These are phyloP conservation scores for Talaromyces marneffei DNA, from an alignment of 2,329 filamentous ascomycete species.

Conservation along the genomic window DNA sequence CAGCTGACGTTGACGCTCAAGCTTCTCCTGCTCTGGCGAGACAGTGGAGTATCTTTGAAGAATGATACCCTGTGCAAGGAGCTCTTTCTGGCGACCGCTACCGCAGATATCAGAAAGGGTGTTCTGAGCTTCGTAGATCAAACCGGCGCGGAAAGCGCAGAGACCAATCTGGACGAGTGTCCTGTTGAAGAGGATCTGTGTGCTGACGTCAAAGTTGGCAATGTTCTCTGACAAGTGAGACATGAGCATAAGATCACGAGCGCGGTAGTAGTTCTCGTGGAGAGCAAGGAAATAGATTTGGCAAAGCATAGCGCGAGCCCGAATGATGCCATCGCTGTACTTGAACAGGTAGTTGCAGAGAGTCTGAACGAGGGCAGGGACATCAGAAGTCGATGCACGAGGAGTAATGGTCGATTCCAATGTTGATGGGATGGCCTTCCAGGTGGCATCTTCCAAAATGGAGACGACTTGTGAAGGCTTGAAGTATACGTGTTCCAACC, in stretches of 20 bases:
- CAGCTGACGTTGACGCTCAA: slow-evolving; percentile 94
- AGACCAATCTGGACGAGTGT: slow-evolving; percentile 96
- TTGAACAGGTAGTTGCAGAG: slow-evolving; percentile 94
- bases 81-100: slow-evolving; percentile 94
- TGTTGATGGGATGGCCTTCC: slow-evolving; percentile 67
- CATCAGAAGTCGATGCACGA: slow-evolving; percentile 61
- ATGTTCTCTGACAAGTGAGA: slow-evolving; percentile 98
- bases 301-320: slow-evolving; percentile 93
- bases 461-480: slow-evolving; percentile 92
- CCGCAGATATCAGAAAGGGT: slow-evolving; percentile 97
- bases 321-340: slow-evolving; percentile 91
- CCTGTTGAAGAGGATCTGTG: slow-evolving; percentile 97
- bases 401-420: slow-evolving; percentile 78
- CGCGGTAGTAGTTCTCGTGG: slow-evolving; percentile 96
- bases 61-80: slow-evolving; percentile 95
- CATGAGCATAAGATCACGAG: slow-evolving; percentile 99
- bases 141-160: slow-evolving; percentile 93
- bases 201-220: slow-evolving; percentile 90
- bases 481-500: slow-evolving; percentile 97
- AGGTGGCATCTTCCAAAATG: slow-evolving; percentile 90
- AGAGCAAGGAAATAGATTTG: slow-evolving; percentile 98
- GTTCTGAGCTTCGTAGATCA: slow-evolving; percentile 96
- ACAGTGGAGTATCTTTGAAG: slow-evolving; percentile 96
- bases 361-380: slow-evolving; percentile 67
- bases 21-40: slow-evolving; percentile 92